Conservation (phyloP, 192 early-diverging fungal genomes). For the Backusella sp. region DNA sequence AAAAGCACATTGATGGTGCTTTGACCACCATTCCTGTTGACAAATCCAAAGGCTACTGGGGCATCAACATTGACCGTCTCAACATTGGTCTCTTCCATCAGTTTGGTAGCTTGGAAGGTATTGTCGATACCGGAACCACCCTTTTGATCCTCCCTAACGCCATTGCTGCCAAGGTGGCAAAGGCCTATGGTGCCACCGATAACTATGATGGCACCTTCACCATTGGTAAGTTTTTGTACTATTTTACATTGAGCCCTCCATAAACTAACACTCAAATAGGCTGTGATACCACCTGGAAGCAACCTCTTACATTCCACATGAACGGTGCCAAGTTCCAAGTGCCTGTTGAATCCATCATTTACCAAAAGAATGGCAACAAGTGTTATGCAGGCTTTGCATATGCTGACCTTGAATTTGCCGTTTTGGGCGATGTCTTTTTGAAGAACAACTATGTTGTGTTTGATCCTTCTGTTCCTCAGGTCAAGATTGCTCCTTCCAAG, state of each 20-base stretch:
- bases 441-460: constrained; percentile 68
- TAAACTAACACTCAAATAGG: neutral
- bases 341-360: constrained; percentile 42
- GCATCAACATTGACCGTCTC: neutral
- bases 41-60: constrained; percentile 12
- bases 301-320: constrained; percentile 35
- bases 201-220: constrained; percentile 32
- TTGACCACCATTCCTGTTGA: constrained; percentile 14
- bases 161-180: constrained; percentile 48
- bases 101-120: constrained; percentile 23
- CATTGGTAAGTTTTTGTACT: neutral
- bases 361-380: constrained; percentile 11
- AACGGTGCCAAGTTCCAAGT: constrained; percentile 35
- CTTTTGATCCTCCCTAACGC: constrained; percentile 58
- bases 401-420: constrained; percentile 37
- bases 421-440: constrained; percentile 68
- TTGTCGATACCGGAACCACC: constrained; percentile 68
- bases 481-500: constrained; percentile 53
- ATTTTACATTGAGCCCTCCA: neutral
- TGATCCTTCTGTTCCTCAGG: constrained; percentile 51
- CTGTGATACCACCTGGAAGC: constrained; percentile 24
- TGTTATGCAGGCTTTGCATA: constrained; percentile 34
- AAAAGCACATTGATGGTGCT: neutral
- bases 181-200: constrained; percentile 37
- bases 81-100: neutral